Evolutionary conservation across 768 basidiomycete species (phyloP), one percentile per base, ranked within the genome.

Genomic region (Suillus subluteus): DNA sequence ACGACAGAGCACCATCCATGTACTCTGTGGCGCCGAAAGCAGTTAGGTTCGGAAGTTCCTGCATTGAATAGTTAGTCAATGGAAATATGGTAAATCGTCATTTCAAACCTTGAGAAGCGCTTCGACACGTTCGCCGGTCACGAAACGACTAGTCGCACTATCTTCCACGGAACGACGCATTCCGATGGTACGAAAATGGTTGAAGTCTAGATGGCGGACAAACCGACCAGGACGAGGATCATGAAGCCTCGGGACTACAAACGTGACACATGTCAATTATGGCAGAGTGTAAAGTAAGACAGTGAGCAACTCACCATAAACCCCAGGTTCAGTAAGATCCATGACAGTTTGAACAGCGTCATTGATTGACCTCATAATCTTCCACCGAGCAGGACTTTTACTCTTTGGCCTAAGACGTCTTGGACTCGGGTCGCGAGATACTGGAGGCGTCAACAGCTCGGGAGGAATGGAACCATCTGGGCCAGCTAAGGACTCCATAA

Each of bases 21-120:
- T 98, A 99, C 76, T 99, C 97, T 2, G 97, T 98, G 6, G 95
- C 96, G n/a, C 96, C 96, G 69, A 99, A 95, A 11, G 89, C 85
- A 21, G 83, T 83, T 13, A 99, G 81, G 69, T 95, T 95, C 0
- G 95, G 94, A 79, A 91, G 88, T 85, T 97, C 95, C 94, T 96
- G 73, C 32, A 68, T 70, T 7, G 58, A 46, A 48, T 3, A 26
- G 21, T 52, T 56, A 52, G 43, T 62, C 58, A 44, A 58, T 37
- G 61, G 56, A 69, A 64, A 37, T 50, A 68, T 63, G 16, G 69
- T 26, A 26, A 26, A 26, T 26, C 9, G 40, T 30, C 61, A 37
- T 23, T 13, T 73, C 84, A 32, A 67, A 92, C 93, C 84, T 93
- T 92, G 38, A 95, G 81, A 32, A 95, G 83, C 0, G 88, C 87